These are phyloP conservation scores for Entomortierella chlamydospora DNA, from an alignment of 192 early-diverging fungal genomes.

Conservation along the genomic window DNA sequence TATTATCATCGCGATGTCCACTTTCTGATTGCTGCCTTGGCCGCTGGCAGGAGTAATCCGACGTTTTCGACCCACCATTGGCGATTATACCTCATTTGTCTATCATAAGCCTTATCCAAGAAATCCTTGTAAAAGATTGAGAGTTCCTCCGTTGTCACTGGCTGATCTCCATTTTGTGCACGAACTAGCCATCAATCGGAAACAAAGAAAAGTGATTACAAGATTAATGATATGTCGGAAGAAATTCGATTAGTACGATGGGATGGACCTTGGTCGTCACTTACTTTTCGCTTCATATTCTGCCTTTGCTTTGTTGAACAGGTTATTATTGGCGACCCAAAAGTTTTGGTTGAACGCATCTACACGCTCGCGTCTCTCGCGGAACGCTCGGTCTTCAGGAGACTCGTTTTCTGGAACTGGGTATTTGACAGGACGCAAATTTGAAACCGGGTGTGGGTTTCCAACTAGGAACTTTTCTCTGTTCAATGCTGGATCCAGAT, in stretches of 20 bases:
- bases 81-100: slow-evolving; percentile 70
- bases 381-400: slow-evolving; percentile 59
- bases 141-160: slow-evolving; percentile 61
- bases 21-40: slow-evolving; percentile 57
- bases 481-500: slow-evolving; percentile 28
- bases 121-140: slow-evolving; percentile 72
- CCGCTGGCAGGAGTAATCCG: slow-evolving; percentile 59
- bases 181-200: slow-evolving; percentile 40
- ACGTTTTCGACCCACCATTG: slow-evolving; percentile 68
- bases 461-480: slow-evolving; percentile 55
- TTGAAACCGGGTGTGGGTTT: slow-evolving; percentile 65
- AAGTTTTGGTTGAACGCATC: slow-evolving; percentile 67
- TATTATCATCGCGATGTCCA: slow-evolving; percentile 26
- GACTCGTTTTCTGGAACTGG: slow-evolving; percentile 58
- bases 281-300: slow-evolving; percentile 64
- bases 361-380: slow-evolving; percentile 57
- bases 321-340: slow-evolving; percentile 65
- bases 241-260: neutral
- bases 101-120: slow-evolving; percentile 63
- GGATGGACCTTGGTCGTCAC: neutral
- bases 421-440: slow-evolving; percentile 65
- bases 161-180: slow-evolving; percentile 51
- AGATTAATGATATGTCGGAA: no score
- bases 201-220: no score
- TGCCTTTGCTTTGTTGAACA: slow-evolving; percentile 63